These are phyloP conservation scores for Microbotryum silenes-acaulis DNA, from an alignment of 1,284 basidiomycete genomes.

Conservation along the genomic window DNA sequence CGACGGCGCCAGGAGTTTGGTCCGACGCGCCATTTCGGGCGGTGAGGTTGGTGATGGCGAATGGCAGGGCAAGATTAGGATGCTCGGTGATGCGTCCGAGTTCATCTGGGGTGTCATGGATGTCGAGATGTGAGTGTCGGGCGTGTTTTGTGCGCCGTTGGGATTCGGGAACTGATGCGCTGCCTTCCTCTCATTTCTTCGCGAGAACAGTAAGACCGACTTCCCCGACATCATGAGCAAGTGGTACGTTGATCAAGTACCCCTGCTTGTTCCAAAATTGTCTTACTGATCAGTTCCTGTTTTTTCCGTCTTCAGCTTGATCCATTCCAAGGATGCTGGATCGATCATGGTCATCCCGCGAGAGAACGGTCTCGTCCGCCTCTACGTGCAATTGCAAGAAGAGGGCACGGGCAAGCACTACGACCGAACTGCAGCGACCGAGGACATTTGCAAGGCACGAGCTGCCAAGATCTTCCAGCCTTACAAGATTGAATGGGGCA, in stretches of 20 bases:
- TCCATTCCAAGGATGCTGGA: constrained; percentile 36
- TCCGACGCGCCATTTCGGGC: constrained; percentile 39
- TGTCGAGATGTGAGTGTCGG: constrained; percentile 19
- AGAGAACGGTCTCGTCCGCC: constrained; percentile 35
- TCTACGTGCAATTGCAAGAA: constrained; percentile 38
- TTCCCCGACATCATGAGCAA: constrained; percentile 35
- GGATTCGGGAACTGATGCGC: neutral
- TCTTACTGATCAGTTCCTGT: neutral
- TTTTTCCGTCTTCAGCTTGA: constrained; percentile 21
- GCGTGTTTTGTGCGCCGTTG: neutral
- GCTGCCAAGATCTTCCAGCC: constrained; percentile 44
- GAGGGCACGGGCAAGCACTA: constrained; percentile 26
- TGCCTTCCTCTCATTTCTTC: neutral
- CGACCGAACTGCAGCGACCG: constrained; percentile 36
- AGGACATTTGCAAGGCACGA: constrained; percentile 40
- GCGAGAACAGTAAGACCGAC: constrained; percentile 25
- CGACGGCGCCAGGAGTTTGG: constrained; percentile 40
- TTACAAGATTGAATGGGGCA: constrained; percentile 42
- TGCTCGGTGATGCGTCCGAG: constrained; percentile 41
- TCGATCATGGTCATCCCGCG: constrained; percentile 40
- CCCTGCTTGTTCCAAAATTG: neutral
- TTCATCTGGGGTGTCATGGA: constrained; percentile 40
- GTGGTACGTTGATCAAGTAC: neutral
- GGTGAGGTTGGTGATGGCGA: constrained; percentile 34
- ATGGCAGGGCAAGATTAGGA: constrained; percentile 35